Percentiles rank a stretch among this genome's conserved stretches.
Evolutionary conservation across 768 basidiomycete genomes (phyloP).

Genomic region (Amanita rimosa): DNA sequence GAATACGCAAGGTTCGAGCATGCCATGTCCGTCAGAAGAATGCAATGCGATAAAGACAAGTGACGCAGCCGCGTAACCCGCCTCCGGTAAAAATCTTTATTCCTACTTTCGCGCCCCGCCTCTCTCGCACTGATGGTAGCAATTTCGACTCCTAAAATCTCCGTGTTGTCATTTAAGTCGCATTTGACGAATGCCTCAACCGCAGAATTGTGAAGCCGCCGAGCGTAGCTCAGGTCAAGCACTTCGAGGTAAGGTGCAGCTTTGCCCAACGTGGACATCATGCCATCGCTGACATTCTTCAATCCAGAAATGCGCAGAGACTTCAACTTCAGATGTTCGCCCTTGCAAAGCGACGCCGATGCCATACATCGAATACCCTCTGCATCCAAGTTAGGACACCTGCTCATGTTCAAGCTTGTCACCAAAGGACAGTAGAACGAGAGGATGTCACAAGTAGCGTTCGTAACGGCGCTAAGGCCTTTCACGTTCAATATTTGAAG

Average conservation of each 20-base stretch:
- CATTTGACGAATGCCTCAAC: constrained; percentile 63
- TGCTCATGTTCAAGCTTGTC: constrained; percentile 52
- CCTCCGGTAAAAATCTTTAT: constrained; percentile 36
- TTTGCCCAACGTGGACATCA: constrained; percentile 55
- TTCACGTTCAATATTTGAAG: constrained; percentile 52
- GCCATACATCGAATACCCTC: constrained; percentile 45
- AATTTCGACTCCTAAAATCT: constrained; percentile 25
- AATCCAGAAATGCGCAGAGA: constrained; percentile 62
- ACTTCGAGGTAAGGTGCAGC: constrained; percentile 66
- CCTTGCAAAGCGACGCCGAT: constrained; percentile 28
- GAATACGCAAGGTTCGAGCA: constrained; percentile 63
- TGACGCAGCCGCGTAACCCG: constrained; percentile 64
- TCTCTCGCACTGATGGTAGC: constrained; percentile 49
- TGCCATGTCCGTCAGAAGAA: constrained; percentile 60
- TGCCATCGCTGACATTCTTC: constrained; percentile 43
- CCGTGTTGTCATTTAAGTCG: constrained; percentile 23
- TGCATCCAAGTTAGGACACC: constrained; percentile 60
- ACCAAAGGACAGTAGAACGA: constrained; percentile 46
- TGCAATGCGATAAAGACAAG: constrained; percentile 61
- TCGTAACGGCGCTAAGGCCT: constrained; percentile 59
- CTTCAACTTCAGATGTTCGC: constrained; percentile 41
- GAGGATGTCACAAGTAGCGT: constrained; percentile 64
- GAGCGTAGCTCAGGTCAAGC: constrained; percentile 68
- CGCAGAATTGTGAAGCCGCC: constrained; percentile 63
- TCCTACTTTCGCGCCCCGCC: constrained; percentile 48